Percentiles rank a stretch among this genome's conserved stretches.
Conservation (phyloP, 768 basidiomycete genomes). For the Cystofilobasidium capitatum region DNA sequence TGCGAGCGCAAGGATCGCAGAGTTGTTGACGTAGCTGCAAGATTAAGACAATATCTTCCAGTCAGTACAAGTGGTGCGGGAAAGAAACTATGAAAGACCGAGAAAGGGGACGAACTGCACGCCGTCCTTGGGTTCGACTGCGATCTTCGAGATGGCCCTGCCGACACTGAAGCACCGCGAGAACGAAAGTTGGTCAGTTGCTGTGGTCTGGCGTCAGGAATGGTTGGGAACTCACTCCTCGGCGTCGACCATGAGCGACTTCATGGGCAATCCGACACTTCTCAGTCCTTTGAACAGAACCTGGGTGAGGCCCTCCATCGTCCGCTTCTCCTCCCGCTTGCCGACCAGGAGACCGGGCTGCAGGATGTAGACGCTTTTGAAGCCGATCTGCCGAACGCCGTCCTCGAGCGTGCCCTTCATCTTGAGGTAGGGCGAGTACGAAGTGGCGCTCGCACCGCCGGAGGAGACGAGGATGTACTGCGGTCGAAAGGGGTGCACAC, state of each 20-base stretch:
- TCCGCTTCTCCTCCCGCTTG: constrained; percentile 28
- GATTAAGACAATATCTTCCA: too few species aligned
- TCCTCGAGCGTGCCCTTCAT: constrained; percentile 38
- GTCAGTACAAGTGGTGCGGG: constrained; percentile 5
- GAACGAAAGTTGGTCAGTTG: background rate
- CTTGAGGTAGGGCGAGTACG: constrained; percentile 29
- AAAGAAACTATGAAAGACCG: background rate
- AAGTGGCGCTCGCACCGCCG: constrained; percentile 27
- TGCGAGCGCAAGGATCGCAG: constrained; percentile 30
- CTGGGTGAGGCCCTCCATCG: constrained; percentile 28
- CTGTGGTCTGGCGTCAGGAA: background rate
- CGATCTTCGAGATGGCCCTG: constrained; percentile 34
- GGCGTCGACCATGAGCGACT: constrained; percentile 28
- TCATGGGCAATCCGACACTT: constrained; percentile 30
- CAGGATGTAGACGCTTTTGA: constrained; percentile 33
- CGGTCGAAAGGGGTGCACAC: background rate
- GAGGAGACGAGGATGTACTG: constrained; percentile 37
- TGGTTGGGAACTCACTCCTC: constrained; percentile 30
- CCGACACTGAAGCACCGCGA: constrained; percentile 30
- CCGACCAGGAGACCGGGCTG: constrained; percentile 36
- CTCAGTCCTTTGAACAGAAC: constrained; percentile 30
- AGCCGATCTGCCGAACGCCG: constrained; percentile 31
- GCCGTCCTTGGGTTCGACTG: constrained; percentile 9
- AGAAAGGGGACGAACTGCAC: constrained; percentile 7
- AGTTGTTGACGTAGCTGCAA: constrained; percentile 30